Base-by-base conservation (phyloP, 805 yeast species). In the Komagataella populi region DNA sequence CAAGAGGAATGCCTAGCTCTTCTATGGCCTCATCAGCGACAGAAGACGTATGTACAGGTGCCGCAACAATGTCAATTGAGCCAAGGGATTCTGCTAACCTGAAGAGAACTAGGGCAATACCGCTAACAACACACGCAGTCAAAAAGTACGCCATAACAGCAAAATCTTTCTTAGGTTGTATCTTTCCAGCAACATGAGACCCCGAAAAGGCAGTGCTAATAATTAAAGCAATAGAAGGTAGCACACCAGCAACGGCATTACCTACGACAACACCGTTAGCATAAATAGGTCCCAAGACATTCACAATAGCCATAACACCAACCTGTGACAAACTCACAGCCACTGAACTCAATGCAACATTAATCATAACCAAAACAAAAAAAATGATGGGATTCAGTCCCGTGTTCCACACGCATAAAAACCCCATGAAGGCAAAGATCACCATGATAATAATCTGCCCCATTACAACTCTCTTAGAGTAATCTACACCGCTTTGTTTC, bases 201-300 rank as follows among this genome's bases (percentile, higher is more conserved):
- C 50, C 46, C 24, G 45, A 16, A 3, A 51, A 5, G 7, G 49
- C 58, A 6, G 59, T 67, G 8, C 84, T 77, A 8, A 75, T 53
- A 54, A 81, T 82, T 57, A 80, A 75, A 12, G 84, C 81, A 17
- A 85, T 62, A 0, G 96, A 81, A 2, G 99, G 98, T 43, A 91
- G 68, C 0, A 93, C 96, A 2, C 99, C 99, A 0, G 97, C 88
- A 16, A 91, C 70, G 0, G 96, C 96, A 64, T 91, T 96, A 1
- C 99, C 99, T 3, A 90, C 90, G 84, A 93, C 87, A 1, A 84
- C 84, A 0, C 86, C 95, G 60, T 93, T 96, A 8, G 95, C 90
- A 62, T 78, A 86, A 12, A 80, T 74, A 1, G 87, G 74, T 3
- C 93, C 90, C 61, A 80, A 71, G 1, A 84, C 79, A 59, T 87